Evolutionary conservation across 345 rosid genomes (phyloP), one percentile per base, ranked within the genome.

Genomic region (Heritiera littoralis): DNA sequence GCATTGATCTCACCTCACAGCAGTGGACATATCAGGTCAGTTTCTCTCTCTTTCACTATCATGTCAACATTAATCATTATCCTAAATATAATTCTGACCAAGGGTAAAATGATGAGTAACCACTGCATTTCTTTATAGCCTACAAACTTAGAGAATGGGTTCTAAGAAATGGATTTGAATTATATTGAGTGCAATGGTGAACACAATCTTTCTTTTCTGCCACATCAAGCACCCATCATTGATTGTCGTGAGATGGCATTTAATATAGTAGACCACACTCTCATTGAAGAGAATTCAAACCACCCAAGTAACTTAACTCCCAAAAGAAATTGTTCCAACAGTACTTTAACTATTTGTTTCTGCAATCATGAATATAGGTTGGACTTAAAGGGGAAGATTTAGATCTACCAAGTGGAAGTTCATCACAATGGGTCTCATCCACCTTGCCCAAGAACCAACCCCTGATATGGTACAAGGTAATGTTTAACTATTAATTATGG

Each of bases 401-500:
- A 82, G 92, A 86, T 66, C 82, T 92, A 18, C 67, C 89, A 7
- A 92, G 85, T 66, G 93, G 94, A 84, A 91, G 86, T 69, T 89
- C 97, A 80, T 82, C 93, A 12, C 83, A 85, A 67, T 96, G 97
- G 98, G 78, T 81, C 85, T 88, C 96, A 77, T 80, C 95, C 64
- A 79, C 84, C 74, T 82, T 96, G 81, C 99, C 98, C 49, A 92
- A 81, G 82, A 90, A 88, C 13, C 92, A 91, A 81, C 94, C 97
- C 77, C 76, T 96, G 83, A 83, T 86, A 84, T 96, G 98, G 99
- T 96, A 96, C 93, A 93, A 93, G 98, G 99, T 95, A 83, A 81
- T 64, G 23, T 30, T 51, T 17, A 48, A 54, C 14, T 35, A 55
- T 55, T 12, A n/a, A 74, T 64, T 38, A 48, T 30, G 32, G 72